Percentiles rank a stretch among this genome's conserved stretches.
Evolutionary conservation across 805 yeast species (phyloP).

Genomic region (Candida maesae): DNA sequence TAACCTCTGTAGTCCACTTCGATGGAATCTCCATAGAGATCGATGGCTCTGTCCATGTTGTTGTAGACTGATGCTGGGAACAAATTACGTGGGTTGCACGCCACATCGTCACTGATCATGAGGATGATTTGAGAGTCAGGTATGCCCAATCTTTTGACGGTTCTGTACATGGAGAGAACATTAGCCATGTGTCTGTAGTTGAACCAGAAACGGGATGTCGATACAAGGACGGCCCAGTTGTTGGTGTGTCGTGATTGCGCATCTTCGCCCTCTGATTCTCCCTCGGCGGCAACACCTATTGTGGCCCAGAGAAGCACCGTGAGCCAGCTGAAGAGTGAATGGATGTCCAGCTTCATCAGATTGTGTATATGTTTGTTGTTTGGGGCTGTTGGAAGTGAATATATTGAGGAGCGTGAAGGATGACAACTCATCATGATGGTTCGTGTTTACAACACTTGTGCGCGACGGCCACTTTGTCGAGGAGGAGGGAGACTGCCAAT

Average conservation of each 20-base stretch:
- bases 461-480: too few relatives aligned
- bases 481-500: too few relatives aligned
- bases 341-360: slow-evolving; percentile 1
- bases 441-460: too few relatives aligned
- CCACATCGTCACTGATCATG: slow-evolving; percentile 95
- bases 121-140: slow-evolving; percentile 97
- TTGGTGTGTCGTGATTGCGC: slow-evolving; percentile 49
- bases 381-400: too few relatives aligned
- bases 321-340: neutral
- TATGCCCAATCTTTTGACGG: slow-evolving; percentile 92
- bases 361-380: neutral
- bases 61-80: slow-evolving; percentile 96
- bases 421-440: too few relatives aligned
- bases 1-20: slow-evolving; percentile 98
- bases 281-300: slow-evolving; percentile 1
- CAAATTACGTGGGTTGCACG: slow-evolving; percentile 94
- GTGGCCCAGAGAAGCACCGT: slow-evolving; percentile 3
- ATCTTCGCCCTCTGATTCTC: slow-evolving; percentile 2
- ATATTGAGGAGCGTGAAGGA: too few relatives aligned
- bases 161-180: slow-evolving; percentile 88
- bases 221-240: slow-evolving; percentile 83
- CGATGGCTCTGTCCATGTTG: slow-evolving; percentile 87
- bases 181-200: slow-evolving; percentile 98
- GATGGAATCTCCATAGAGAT: slow-evolving; percentile 88
- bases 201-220: slow-evolving; percentile 97